Base-by-base conservation (phyloP, 768 basidiomycete genomes). In the Floccularia luteovirens region DNA sequence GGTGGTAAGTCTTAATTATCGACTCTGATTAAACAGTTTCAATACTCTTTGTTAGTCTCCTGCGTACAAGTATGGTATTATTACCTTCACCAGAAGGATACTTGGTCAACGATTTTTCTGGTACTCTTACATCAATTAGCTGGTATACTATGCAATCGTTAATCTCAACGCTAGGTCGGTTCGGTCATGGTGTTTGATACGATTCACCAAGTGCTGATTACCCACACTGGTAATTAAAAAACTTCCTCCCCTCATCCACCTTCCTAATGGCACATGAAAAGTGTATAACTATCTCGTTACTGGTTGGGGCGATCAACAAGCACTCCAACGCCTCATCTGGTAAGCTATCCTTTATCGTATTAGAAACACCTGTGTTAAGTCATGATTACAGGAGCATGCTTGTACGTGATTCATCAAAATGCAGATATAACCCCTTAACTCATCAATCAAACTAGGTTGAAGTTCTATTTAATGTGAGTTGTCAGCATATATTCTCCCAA, bases 41-140 rank as follows among this genome's bases (percentile, higher is more conserved):
- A 38, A 8, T 7, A 8, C 38, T 24, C 19, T 19, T 10, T 14
- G 5, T 24, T 31, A 80, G 77, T 77, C n/a, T 72, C 73, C 5
- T 61, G 62, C 28, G 55, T 78, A 21, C 78, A 80, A 51, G 63
- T 67, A 1, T 75, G 66, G 63, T 76, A 70, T 45, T 80, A 79
- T 48, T 77, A 55, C 41, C 61, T 57, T 12, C 66, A 78, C 49
- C 68, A 73, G 38, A 60, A 55, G 19, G 77, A 79, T 50, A 48
- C 55, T 19, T 76, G 73, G 72, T 56, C 62, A 11, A 58, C 67
- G 42, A 74, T 69, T 47, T 38, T 54, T 7, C 52, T 78, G 19
- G 77, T 77, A 39, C 22, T 17, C 28, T 14, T 12, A 7, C 16
- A 34, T 14, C 24, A 10, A 13, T 13, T 8, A 2, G 11, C 4